Evolutionary conservation across 2,329 filamentous ascomycete species (phyloP).

Genomic region (Xylariaceae sp.): DNA sequence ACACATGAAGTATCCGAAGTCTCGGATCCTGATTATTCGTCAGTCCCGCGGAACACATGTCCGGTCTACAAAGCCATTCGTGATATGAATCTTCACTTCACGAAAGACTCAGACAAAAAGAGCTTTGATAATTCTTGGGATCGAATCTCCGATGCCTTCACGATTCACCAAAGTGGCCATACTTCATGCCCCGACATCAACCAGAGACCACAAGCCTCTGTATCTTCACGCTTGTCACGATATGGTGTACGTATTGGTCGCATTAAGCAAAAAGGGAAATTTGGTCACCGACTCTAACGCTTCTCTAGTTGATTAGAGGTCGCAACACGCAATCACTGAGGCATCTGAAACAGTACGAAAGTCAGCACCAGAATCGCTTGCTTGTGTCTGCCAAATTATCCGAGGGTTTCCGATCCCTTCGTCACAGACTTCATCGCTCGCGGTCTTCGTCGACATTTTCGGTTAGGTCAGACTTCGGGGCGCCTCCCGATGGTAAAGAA

Average conservation of each 20-base stretch:
- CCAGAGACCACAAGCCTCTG: constrained; percentile 7
- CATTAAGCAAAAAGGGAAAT: not conserved
- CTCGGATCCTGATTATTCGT: constrained; percentile 16
- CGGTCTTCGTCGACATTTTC: constrained; percentile 25
- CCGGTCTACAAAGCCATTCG: no score
- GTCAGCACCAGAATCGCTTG: constrained; percentile 16
- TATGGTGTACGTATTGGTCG: constrained; percentile 5
- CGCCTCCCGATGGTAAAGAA: constrained; percentile 22
- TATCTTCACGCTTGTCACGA: constrained; percentile 4
- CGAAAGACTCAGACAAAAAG: constrained; percentile 1
- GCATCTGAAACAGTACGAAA: constrained; percentile 16
- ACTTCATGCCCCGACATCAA: constrained; percentile 30
- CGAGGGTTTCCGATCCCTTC: constrained; percentile 21
- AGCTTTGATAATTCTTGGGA: constrained; percentile 10
- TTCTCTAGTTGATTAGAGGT: constrained; percentile 13
- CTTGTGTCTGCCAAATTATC: constrained; percentile 18
- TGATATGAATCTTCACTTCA: no score
- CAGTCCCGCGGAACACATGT: no score
- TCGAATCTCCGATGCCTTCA: constrained; percentile 15
- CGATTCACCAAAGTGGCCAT: constrained; percentile 9
- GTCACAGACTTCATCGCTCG: constrained; percentile 19
- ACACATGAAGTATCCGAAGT: constrained; percentile 27
- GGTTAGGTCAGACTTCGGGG: constrained; percentile 26
- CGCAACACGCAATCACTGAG: constrained; percentile 9
- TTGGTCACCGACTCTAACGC: constrained; percentile 1